These are phyloP conservation scores for Alternaria longipes DNA, from an alignment of 2,329 filamentous ascomycete species.

Conservation along the genomic window DNA sequence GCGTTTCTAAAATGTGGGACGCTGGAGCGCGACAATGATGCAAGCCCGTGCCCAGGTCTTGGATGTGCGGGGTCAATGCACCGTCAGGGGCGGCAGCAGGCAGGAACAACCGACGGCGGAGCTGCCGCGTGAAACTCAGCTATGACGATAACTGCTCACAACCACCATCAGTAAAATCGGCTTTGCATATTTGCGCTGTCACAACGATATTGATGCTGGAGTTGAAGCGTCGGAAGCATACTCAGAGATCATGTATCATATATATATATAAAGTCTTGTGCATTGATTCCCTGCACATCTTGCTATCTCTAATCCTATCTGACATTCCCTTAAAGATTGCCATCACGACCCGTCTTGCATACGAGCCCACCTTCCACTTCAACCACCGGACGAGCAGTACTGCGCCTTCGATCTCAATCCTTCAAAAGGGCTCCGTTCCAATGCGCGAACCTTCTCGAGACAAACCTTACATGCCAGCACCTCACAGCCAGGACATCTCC, in stretches of 20 bases:
- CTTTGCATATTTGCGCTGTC: neutral
- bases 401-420: neutral
- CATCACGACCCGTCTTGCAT: neutral
- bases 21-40: neutral
- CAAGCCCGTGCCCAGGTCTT: conserved; percentile 1
- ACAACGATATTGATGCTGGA: neutral
- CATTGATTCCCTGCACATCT: neutral
- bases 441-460: neutral
- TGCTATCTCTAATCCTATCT: neutral
- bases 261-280: neutral
- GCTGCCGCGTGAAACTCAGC: conserved; percentile 3
- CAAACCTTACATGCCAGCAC: conserved; percentile 25
- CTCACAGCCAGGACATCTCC: conserved; percentile 23
- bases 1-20: conserved; percentile 16
- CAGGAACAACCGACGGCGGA: conserved; percentile 1
- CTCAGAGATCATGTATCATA: neutral
- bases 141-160: neutral
- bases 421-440: conserved; percentile 8
- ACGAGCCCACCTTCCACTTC: neutral
- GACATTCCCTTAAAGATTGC: neutral
- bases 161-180: neutral
- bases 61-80: conserved; percentile 4
- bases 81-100: neutral
- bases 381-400: conserved; percentile 9
- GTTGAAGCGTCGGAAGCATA: neutral